Evolutionary conservation across 139 green algal species (phyloP), one percentile per base, ranked within the genome.

Genomic region (Yamagishiella unicocca): DNA sequence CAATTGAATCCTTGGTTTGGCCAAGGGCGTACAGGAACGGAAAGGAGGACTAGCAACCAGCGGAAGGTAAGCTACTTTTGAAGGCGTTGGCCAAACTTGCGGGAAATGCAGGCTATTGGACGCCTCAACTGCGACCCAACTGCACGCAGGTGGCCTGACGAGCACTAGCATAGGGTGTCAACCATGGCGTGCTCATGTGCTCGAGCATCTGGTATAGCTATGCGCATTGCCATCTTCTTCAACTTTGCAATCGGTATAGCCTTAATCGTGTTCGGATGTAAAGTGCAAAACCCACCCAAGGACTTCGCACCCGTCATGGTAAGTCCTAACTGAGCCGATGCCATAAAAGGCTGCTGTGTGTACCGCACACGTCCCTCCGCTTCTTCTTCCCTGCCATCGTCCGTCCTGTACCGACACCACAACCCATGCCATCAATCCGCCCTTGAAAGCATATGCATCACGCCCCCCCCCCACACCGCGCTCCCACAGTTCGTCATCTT

Each of bases 221-320:
- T 91, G 88, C 50, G 88, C 6, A 79, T 91, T 14, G 74, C 88
- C 9, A 61, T 88, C 9, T 68, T 89, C n/a, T 78, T 83, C 38
- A 76, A 80, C 37, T 33, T 82, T 1, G 4, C 21, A 4, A 66
- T 85, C 5, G 87, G 87, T 33, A 31, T 91, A 12, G 50, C 24
- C 6, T 64, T 90, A 21, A 92, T 92, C 21, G 24, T 89, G 17
- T 92, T 89, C 38, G 88, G 88, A 2, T 91, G 88, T 29, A 42
- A 82, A 9, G 58, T 92, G 0, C 83, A 90, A 42, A 92, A 92
- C 10, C 88, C 83, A 31, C 88, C 83, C 43, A 84, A 87, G 38
- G 43, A 77, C 31, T 66, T 66, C 29, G 62, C 80, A 6, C 80
- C 80, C 2, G 64, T 86, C 6, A 77, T 77, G 80, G 64, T 86